These are phyloP conservation scores for Suhomyces prunicola DNA, from an alignment of 805 yeast genomes.

Conservation along the genomic window DNA sequence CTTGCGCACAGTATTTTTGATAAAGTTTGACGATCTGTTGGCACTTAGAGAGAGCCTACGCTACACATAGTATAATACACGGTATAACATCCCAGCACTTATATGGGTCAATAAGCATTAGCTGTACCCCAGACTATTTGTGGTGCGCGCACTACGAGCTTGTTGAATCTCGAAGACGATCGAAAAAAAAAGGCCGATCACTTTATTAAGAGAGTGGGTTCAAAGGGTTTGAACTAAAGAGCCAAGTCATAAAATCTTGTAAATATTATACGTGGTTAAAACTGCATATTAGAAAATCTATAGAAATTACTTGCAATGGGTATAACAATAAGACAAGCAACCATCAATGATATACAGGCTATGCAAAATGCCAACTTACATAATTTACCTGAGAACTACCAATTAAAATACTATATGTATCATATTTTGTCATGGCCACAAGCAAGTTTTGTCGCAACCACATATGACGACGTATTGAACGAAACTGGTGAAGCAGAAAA, in stretches of 20 bases:
- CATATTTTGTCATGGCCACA: constrained; percentile 97
- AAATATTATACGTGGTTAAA: background rate
- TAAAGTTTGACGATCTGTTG: constrained; percentile 63
- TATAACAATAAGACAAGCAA: constrained; percentile 84
- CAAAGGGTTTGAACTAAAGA: background rate
- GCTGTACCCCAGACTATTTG: background rate
- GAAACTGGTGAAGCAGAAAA: constrained; percentile 22
- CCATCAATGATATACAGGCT: constrained; percentile 80
- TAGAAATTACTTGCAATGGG: constrained; percentile 49
- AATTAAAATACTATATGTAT: constrained; percentile 87
- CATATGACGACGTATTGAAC: constrained; percentile 44
- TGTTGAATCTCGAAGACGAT: background rate
- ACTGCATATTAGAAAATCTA: background rate
- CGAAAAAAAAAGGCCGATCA: background rate
- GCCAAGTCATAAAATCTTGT: background rate
- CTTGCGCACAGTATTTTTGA: constrained; percentile 67
- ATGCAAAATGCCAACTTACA: constrained; percentile 94
- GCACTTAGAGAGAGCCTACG: constrained; percentile 52
- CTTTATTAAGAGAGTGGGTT: background rate
- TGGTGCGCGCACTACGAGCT: background rate
- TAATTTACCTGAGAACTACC: constrained; percentile 92
- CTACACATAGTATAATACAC: constrained; percentile 14
- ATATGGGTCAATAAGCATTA: background rate
- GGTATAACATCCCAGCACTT: background rate
- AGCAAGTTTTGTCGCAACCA: constrained; percentile 91